Evolutionary conservation across 495 filamentous ascomycete species (phyloP), one percentile per base, ranked within the genome.

Genomic region (Penicillium crystallinum): DNA sequence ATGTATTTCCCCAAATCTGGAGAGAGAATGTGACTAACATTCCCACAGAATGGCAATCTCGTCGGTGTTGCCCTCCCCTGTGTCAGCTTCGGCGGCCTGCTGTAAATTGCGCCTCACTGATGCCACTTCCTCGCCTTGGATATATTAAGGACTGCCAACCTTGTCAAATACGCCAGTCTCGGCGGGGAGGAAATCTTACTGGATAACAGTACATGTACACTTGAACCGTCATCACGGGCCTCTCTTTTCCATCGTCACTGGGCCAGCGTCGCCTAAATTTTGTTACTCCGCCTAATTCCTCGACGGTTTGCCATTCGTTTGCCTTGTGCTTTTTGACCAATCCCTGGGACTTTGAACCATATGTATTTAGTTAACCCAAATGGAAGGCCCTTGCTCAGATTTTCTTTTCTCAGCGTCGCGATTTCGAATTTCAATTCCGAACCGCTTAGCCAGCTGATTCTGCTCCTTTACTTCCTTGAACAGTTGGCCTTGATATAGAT

Each of bases 11-110:
- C 6, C 1, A n/a, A n/a, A 6, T n/a, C 2, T 7, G 1, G 3
- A 0, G 14, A 1, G 4, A 22, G 0, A 15, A 1, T 0, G 41
- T 29, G 1, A 14, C 18, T 29, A 21, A 46, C 37, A 3, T 52
- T 31, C 1, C 19, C 14, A 48, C 33, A 68, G 59, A 48, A 66
- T 55, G 55, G 61, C 9, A 66, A 71, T 39, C 61, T 77, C 14
- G 54, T 76, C 59, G 75, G 75, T 40, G 63, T 78, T 41, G 72
- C 67, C 15, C 38, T 74, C 38, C 72, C 75, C 43, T 77, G 74
- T 56, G 52, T 75, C 54, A 71, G 72, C 36, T 67, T 75, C 25
- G 62, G 67, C 51, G 57, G 66, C 39, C 42, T 76, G 39, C 42
- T 77, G 35, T 77, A 77, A 72, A 57, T 38, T 18, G 18, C 3